Evolutionary conservation across 2,329 filamentous ascomycete genomes (phyloP), one percentile per base, ranked within the genome.

Genomic region (Penicillium hordei): DNA sequence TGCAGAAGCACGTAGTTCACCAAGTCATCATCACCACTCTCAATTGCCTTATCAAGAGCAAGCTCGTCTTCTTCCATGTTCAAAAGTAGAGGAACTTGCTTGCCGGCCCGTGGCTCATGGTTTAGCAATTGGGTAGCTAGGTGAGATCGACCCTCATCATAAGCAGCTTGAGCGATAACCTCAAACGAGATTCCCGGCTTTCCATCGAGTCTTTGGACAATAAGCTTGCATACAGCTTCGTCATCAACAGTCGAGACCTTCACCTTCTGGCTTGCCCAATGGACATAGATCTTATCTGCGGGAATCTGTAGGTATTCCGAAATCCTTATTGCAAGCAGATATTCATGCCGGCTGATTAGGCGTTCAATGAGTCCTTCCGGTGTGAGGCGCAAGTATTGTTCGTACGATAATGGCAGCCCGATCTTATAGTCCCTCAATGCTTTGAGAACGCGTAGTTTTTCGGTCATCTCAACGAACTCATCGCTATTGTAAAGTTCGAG

Each of bases 401-500:
- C 93, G 70, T 94, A 96, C 4, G 93, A 96, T 5, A 99, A 75
- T 0, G 93, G 92, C 23, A 99, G 79, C 2, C 94, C 94, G 52
- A 97, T 84, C 68, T 95, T 90, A 71, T 94, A 97, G 73, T 90
- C 95, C 51, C 94, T 87, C 13, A 93, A 89, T 7, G 93, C 93
- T 68, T 97, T 97, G 48, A 99, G 81, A 0, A 99, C 93, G 17
- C 94, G 88, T 17, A 99, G 78, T 0, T 89, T 94, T 74, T 99
- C 93, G 66, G 92, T 96, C 88, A 97, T 97, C 62, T 97, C 93
- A 53, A 99, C 94, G 75, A 97, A 99, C 64, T 99, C 93, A 70
- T 99, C 94, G 70, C 93, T 97, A 75, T 94, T 97, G 77, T 97
- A 99, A 13, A 97, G 87, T 68, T 97, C 94, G 4, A 99, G 83